A percentile compares a stretch with the other conserved stretches of the same genome.
Evolutionary conservation across 257 asterid species (phyloP).

Genomic region (Scutellaria barbata): DNA sequence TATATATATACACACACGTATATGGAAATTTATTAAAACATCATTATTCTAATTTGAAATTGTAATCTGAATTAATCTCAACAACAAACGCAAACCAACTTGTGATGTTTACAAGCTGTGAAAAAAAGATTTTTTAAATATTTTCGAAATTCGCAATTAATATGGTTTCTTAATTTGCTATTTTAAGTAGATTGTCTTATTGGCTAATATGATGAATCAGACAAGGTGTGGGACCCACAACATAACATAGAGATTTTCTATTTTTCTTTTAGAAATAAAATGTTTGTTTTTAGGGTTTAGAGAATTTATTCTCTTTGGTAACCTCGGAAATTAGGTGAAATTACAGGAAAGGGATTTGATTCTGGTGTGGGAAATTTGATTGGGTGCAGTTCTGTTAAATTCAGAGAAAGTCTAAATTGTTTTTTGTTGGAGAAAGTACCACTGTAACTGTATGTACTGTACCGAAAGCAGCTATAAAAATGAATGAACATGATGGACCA

Average conservation of each 20-base stretch:
- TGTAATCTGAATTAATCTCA: background rate
- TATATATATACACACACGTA: background rate
- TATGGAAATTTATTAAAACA: background rate
- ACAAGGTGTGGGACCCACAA: slow-evolving; percentile 43
- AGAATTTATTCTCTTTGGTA: background rate
- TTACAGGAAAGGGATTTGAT: slow-evolving; percentile 35
- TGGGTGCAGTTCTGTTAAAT: slow-evolving; percentile 36
- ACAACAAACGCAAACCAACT: slow-evolving; percentile 21
- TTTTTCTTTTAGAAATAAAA: no score
- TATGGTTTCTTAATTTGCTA: slow-evolving; percentile 3
- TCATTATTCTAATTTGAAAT: background rate
- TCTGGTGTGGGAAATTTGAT: slow-evolving; percentile 34
- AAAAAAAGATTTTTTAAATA: background rate
- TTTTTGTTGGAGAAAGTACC: slow-evolving; percentile 34
- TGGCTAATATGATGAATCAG: slow-evolving; percentile 32
- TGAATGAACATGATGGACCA: slow-evolving; percentile 24
- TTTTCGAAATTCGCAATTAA: slow-evolving; percentile 16
- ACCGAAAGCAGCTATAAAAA: slow-evolving; percentile 29
- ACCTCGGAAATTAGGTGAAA: slow-evolving; percentile 26
- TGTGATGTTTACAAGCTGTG: slow-evolving; percentile 2
- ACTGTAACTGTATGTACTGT: slow-evolving; percentile 37
- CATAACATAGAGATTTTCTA: background rate
- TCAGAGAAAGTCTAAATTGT: slow-evolving; percentile 37
- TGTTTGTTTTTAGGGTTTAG: slow-evolving; percentile 17
- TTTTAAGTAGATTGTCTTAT: slow-evolving; percentile 22